These are phyloP conservation scores for Calendula officinalis DNA, from an alignment of 129 eudicot species.

Conservation along the genomic window DNA sequence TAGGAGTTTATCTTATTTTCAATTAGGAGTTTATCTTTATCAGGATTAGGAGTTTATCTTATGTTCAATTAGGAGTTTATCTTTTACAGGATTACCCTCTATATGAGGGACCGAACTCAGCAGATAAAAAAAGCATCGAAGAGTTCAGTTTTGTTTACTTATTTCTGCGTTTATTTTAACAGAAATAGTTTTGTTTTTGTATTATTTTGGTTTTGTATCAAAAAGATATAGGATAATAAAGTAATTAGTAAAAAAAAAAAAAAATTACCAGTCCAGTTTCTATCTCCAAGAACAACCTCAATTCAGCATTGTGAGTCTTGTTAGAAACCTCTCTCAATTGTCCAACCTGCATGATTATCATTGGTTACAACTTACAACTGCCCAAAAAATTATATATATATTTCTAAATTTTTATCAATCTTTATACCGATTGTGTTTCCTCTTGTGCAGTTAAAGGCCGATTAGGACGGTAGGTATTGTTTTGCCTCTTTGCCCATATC, in stretches of 20 bases:
- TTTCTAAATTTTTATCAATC: background rate
- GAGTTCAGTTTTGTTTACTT: no score
- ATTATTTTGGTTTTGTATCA: no score
- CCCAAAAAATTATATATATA: background rate
- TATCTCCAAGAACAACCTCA: constrained; percentile 87
- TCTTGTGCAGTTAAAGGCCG: constrained; percentile 82
- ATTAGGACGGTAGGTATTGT: constrained; percentile 94
- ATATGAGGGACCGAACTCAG: no score
- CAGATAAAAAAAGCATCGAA: no score
- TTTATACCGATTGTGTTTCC: constrained; percentile 78
- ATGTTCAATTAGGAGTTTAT: no score
- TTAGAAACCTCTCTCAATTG: constrained; percentile 79
- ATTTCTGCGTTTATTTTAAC: no score
- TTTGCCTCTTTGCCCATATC: constrained; percentile 98
- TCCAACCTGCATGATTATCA: constrained; percentile 64
- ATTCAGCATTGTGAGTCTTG: constrained; percentile 86
- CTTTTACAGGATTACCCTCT: no score
- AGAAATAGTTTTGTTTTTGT: no score
- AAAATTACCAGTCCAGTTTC: constrained; percentile 70
- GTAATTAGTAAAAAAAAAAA: background rate
- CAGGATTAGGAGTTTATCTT: no score
- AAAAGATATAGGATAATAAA: no score
- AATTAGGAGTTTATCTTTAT: no score
- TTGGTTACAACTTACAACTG: background rate
- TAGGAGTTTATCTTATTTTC: no score